These are phyloP conservation scores for Falciphora oryzae DNA, from an alignment of 2,329 filamentous ascomycete species.

Conservation along the genomic window DNA sequence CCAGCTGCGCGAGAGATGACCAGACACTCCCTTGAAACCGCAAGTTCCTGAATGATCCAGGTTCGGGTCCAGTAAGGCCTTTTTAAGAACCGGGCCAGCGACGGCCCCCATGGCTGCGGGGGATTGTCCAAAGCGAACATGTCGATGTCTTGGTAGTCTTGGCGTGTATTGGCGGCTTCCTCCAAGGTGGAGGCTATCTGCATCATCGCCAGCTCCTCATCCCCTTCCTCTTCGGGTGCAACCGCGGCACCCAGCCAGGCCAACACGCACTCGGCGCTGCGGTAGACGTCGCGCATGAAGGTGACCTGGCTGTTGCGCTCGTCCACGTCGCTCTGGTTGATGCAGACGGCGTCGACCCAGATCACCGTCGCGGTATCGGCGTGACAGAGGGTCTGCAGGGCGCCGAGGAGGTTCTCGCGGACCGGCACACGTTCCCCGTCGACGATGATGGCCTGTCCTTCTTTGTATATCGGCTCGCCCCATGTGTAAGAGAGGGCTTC, in stretches of 20 bases:
- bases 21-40: too few relatives aligned
- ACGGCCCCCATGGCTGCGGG: too few relatives aligned
- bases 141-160: too few relatives aligned
- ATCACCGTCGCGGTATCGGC: not conserved
- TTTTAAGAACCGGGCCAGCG: too few relatives aligned
- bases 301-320: slow-evolving; percentile 19
- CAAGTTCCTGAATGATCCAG: slow-evolving; percentile 1
- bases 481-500: slow-evolving; percentile 23
- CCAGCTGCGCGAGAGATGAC: too few relatives aligned
- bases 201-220: too few relatives aligned
- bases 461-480: slow-evolving; percentile 12
- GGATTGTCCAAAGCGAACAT: too few relatives aligned
- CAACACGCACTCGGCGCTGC: slow-evolving; percentile 16
- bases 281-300: slow-evolving; percentile 20
- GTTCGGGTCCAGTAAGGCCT: not conserved
- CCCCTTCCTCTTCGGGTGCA: too few relatives aligned
- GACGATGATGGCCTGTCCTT: slow-evolving; percentile 14
- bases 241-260: slow-evolving; percentile 17
- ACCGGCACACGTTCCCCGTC: slow-evolving; percentile 13
- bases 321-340: slow-evolving; percentile 18
- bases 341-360: slow-evolving; percentile 21
- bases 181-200: too few relatives aligned
- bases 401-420: slow-evolving; percentile 16
- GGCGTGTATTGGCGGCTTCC: too few relatives aligned
- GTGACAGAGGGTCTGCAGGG: slow-evolving; percentile 13